Conservation (phyloP, 257 asterid genomes). For the Gynochthodes officinalis region DNA sequence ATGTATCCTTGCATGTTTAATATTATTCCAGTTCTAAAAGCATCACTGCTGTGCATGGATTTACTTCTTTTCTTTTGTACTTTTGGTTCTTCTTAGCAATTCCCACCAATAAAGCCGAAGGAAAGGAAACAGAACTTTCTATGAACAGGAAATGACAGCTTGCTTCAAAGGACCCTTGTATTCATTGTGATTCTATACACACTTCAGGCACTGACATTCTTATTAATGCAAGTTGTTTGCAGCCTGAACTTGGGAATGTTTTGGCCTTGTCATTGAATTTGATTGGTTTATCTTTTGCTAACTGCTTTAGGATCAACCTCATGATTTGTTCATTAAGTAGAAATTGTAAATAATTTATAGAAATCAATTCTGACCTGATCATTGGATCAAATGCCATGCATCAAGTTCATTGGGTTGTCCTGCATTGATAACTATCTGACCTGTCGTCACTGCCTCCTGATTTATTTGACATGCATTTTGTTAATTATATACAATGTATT, state of each 20-base stretch:
- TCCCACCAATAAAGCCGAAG: not conserved
- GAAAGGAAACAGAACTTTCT: not conserved
- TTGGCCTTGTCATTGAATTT: not conserved
- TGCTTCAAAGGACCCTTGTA: not conserved
- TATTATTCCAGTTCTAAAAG: not conserved
- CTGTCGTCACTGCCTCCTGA: not conserved
- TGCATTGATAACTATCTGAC: not conserved
- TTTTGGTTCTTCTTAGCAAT: not conserved
- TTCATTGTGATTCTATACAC: not conserved
- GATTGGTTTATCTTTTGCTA: not conserved
- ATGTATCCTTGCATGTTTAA: not conserved
- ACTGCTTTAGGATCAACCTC: not conserved
- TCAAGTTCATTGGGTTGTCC: not conserved
- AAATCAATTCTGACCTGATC: not conserved
- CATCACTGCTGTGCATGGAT: not conserved
- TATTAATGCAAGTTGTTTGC: not conserved
- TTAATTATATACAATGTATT: not conserved
- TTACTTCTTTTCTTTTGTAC: not conserved
- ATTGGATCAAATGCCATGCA: not conserved
- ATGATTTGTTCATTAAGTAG: not conserved
- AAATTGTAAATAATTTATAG: not conserved
- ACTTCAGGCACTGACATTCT: not conserved
- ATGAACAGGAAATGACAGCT: not conserved
- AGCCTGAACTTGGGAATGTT: not conserved
- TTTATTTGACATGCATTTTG: not conserved